A percentile compares a stretch with the other conserved stretches of the same genome.
Evolutionary conservation across 2,329 filamentous ascomycete species (phyloP).

Genomic region (Phaeophleospora eucalypticola): DNA sequence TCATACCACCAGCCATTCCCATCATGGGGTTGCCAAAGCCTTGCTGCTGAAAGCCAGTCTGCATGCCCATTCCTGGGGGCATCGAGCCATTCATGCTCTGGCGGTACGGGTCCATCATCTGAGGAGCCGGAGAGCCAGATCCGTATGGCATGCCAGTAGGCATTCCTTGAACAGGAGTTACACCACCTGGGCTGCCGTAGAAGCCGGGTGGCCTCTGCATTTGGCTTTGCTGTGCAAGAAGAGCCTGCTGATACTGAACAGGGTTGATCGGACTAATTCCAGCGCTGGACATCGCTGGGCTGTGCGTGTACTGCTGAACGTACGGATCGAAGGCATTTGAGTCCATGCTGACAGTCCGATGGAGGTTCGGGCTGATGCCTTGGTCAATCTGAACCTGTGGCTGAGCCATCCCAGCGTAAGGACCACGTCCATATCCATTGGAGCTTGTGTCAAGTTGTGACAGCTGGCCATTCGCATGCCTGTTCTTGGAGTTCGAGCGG

Average conservation of each 20-base stretch:
- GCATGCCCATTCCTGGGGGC: constrained; percentile 35
- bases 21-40: constrained; percentile 25
- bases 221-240: constrained; percentile 43
- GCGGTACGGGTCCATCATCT: constrained; percentile 41
- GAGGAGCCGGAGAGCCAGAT: constrained; percentile 24
- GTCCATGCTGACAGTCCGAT: constrained; percentile 48
- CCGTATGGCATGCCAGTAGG: constrained; percentile 25
- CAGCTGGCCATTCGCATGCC: constrained; percentile 31
- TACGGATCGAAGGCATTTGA: constrained; percentile 47
- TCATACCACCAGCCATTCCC: constrained; percentile 25
- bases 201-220: constrained; percentile 28
- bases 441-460: constrained; percentile 31
- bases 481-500: constrained; percentile 33
- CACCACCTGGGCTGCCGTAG: constrained; percentile 23
- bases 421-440: constrained; percentile 32
- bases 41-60: constrained; percentile 27
- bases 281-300: constrained; percentile 34
- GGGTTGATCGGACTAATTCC: constrained; percentile 36
- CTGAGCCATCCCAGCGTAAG: constrained; percentile 34
- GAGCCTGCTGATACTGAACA: constrained; percentile 55
- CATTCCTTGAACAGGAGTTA: constrained; percentile 19
- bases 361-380: constrained; percentile 35
- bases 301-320: constrained; percentile 37
- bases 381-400: constrained; percentile 37
- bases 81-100: constrained; percentile 36